Evolutionary conservation across 768 basidiomycete species (phyloP).

Genomic region (Termitomyces bulborhizus): DNA sequence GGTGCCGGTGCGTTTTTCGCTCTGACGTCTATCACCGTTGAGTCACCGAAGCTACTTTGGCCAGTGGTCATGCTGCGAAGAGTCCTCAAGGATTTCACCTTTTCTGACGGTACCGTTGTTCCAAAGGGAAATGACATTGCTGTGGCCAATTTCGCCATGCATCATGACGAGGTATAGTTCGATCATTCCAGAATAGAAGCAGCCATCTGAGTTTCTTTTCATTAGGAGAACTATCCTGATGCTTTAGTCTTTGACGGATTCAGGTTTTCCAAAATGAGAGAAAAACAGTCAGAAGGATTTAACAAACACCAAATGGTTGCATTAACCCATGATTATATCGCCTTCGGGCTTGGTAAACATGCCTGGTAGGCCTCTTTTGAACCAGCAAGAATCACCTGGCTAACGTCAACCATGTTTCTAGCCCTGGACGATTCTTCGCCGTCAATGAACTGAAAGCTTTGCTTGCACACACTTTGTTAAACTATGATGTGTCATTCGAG

Average conservation of each 20-base stretch:
- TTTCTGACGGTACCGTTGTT: slow-evolving; percentile 20
- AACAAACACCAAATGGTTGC: slow-evolving; percentile 12
- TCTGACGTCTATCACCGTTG: background rate
- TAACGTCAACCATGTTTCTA: background rate
- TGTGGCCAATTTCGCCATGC: slow-evolving; percentile 7
- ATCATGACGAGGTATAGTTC: slow-evolving; percentile 7
- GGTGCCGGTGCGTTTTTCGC: slow-evolving; percentile 18
- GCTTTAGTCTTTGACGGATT: slow-evolving; percentile 31
- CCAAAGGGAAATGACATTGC: slow-evolving; percentile 19
- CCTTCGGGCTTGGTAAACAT: slow-evolving; percentile 7
- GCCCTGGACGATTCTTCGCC: slow-evolving; percentile 38
- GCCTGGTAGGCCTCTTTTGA: slow-evolving; percentile 3
- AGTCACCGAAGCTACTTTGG: background rate
- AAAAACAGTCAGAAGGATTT: slow-evolving; percentile 14
- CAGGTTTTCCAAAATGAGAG: slow-evolving; percentile 27
- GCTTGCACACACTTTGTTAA: slow-evolving; percentile 26
- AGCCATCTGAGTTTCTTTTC: background rate
- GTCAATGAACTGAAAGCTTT: slow-evolving; percentile 31
- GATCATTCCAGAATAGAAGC: background rate
- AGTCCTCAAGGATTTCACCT: slow-evolving; percentile 16
- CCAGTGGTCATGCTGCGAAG: slow-evolving; percentile 16
- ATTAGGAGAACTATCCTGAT: slow-evolving; percentile 10
- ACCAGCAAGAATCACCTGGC: no score
- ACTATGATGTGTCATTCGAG: slow-evolving; percentile 29
- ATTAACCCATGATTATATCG: slow-evolving; percentile 3